These are phyloP conservation scores for Pythium rishiriense DNA, from an alignment of 352 stramenopile species.

Conservation along the genomic window DNA sequence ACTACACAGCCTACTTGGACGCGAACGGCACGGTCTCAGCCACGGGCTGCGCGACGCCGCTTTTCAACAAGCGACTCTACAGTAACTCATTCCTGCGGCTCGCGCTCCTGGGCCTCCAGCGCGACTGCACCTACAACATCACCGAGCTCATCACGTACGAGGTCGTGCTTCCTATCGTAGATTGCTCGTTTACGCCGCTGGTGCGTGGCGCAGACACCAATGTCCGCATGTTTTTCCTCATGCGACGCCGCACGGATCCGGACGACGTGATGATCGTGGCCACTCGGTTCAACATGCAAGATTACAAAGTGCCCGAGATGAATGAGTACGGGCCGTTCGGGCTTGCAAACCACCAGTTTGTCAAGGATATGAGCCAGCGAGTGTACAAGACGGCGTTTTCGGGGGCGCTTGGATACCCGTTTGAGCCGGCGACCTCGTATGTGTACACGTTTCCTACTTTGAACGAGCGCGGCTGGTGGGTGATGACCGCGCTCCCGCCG, in stretches of 20 bases:
- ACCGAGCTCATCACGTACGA: conserved; percentile 15
- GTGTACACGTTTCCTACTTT: not conserved
- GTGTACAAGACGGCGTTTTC: conserved; percentile 1
- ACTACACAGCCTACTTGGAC: conserved; percentile 24
- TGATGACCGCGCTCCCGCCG: not conserved
- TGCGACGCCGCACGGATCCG: conserved; percentile 7
- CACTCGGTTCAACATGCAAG: conserved; percentile 11
- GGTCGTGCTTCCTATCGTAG: conserved; percentile 32
- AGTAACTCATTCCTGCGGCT: conserved; percentile 17
- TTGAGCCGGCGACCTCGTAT: not conserved
- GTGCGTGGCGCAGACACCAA: conserved; percentile 3
- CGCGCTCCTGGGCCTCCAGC: conserved; percentile 7
- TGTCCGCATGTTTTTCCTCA: conserved; percentile 17
- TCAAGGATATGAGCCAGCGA: conserved; percentile 9
- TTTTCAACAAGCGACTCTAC: conserved; percentile 17
- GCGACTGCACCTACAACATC: conserved; percentile 22
- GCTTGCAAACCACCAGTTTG: not conserved
- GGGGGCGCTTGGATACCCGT: conserved; percentile 9
- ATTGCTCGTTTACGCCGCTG: conserved; percentile 40
- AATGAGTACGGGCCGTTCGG: conserved; percentile 8
- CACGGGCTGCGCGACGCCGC: conserved; percentile 5
- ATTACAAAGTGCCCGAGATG: conserved; percentile 17
- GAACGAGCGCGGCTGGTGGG: conserved; percentile 12
- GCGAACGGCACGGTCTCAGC: conserved; percentile 2
- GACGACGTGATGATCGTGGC: conserved; percentile 14